Base-by-base conservation (phyloP, 257 asterid genomes). In the Nicotiana undulata region DNA sequence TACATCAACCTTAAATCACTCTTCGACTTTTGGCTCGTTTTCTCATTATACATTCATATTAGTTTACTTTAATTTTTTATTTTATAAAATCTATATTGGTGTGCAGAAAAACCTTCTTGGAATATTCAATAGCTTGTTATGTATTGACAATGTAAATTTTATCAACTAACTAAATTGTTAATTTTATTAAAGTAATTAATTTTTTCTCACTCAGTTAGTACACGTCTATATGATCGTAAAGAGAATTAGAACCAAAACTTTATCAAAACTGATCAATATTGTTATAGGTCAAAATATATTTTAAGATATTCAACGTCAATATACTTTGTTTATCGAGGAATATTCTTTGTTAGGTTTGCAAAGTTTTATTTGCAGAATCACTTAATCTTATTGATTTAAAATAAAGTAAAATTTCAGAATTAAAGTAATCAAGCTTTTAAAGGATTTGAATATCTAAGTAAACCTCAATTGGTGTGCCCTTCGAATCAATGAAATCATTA, bases 331-430 rank as follows among this genome's bases (percentile, higher is more conserved):
- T 10, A 13, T 24, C 6, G 22, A 24, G 40, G 79, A 49, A 49
- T 74, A 74, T 74, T 24, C 61, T 74, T 74, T 44, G 59, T 70
- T 70, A 70, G 77, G 77, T 74, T 24, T 46, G 61, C 79, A 24
- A 4, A 40, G n/a, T 46, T 24, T 24, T 6, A 24, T 6, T 46
- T 22, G 26, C 22, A 72, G 22, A 72, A 72, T 72, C 49, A 72
- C 77, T 18, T 44, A 46, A 44, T 72, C 56, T 51, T 51, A 4
- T 13, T 11, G 18, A 51, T 51, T 13, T 3, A 15, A 15, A 15
- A 49, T 12, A 34, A 49, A 74, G 2, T 24, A 58, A 72, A 22
- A 5, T 72, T 72, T 46, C 61, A 17, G 24, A 72, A 46, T 60
- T 46, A 49, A 72, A 46, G 22, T 72, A 72, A 46, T 72, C 0